Conservation (phyloP, 106 monocot genomes). For the Allium cepa region DNA sequence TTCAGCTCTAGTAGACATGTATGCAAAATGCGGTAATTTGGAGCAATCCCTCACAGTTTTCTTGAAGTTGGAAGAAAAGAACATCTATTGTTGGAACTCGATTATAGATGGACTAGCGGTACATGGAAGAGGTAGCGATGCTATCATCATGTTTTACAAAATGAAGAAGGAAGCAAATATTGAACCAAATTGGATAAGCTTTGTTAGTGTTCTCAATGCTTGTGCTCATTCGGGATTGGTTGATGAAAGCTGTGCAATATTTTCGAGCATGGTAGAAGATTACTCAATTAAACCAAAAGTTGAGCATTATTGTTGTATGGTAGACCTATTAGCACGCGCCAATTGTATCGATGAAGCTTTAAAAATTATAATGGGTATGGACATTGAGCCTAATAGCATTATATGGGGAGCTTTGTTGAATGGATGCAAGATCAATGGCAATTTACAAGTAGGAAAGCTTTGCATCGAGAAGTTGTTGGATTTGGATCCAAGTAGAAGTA, state of each 20-base stretch:
- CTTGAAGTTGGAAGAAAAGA: conserved; percentile 41
- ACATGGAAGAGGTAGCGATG: conserved; percentile 39
- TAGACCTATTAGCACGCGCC: conserved; percentile 49
- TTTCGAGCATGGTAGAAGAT: conserved; percentile 26
- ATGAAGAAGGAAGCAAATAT: conserved; percentile 24
- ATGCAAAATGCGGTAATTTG: conserved; percentile 59
- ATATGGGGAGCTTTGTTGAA: conserved; percentile 42
- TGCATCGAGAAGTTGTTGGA: conserved; percentile 19
- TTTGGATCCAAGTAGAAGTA: conserved; percentile 32
- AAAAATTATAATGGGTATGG: conserved; percentile 23
- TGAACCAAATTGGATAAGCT: conserved; percentile 40
- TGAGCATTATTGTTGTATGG: conserved; percentile 64
- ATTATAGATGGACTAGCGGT: conserved; percentile 50
- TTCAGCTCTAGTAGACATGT: conserved; percentile 73
- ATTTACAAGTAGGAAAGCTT: conserved; percentile 23
- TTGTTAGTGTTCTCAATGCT: conserved; percentile 49
- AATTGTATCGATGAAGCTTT: conserved; percentile 44
- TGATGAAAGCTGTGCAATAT: conserved; percentile 37
- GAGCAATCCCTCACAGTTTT: conserved; percentile 46
- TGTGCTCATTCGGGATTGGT: conserved; percentile 55
- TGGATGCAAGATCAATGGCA: conserved; percentile 42
- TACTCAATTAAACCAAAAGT: conserved; percentile 24
- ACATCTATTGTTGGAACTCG: conserved; percentile 73
- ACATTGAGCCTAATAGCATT: conserved; percentile 25
- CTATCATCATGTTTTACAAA: conserved; percentile 29